Evolutionary conservation across 257 asterid genomes (phyloP).

Genomic region (Craterostigma plantagineum): DNA sequence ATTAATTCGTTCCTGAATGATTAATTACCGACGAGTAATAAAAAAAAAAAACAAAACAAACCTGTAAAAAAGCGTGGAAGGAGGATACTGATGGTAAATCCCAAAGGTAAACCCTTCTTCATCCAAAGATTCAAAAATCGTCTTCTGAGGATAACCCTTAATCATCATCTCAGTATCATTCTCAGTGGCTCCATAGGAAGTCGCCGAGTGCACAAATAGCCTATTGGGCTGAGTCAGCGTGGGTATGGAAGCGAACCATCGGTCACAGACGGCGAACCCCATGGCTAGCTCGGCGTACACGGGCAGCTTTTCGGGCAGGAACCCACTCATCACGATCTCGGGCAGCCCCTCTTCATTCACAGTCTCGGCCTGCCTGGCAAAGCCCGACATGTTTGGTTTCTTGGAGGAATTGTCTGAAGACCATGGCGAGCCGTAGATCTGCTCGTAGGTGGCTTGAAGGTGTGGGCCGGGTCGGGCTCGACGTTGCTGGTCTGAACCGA

Average conservation of each 20-base stretch:
- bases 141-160: slow-evolving; percentile 50
- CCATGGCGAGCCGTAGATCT: slow-evolving; percentile 36
- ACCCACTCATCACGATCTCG: slow-evolving; percentile 45
- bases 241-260: slow-evolving; percentile 68
- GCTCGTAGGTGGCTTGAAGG: slow-evolving; percentile 47
- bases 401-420: background rate
- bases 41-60: background rate
- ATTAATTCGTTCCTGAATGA: background rate
- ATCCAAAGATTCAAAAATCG: slow-evolving; percentile 56
- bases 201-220: slow-evolving; percentile 53
- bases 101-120: slow-evolving; percentile 40
- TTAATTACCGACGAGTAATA: background rate
- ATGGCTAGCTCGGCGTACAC: slow-evolving; percentile 32
- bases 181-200: slow-evolving; percentile 38
- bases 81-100: slow-evolving; percentile 51
- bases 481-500: slow-evolving; percentile 16
- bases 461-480: slow-evolving; percentile 59
- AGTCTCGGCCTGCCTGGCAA: slow-evolving; percentile 46
- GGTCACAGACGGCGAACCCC: slow-evolving; percentile 57
- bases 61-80: slow-evolving; percentile 51
- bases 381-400: slow-evolving; percentile 40
- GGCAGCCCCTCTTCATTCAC: slow-evolving; percentile 24
- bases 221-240: slow-evolving; percentile 71
- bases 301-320: slow-evolving; percentile 32
- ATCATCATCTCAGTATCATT: slow-evolving; percentile 21